Evolutionary conservation across 768 basidiomycete species (phyloP).

Genomic region (Dendrothele bispora): DNA sequence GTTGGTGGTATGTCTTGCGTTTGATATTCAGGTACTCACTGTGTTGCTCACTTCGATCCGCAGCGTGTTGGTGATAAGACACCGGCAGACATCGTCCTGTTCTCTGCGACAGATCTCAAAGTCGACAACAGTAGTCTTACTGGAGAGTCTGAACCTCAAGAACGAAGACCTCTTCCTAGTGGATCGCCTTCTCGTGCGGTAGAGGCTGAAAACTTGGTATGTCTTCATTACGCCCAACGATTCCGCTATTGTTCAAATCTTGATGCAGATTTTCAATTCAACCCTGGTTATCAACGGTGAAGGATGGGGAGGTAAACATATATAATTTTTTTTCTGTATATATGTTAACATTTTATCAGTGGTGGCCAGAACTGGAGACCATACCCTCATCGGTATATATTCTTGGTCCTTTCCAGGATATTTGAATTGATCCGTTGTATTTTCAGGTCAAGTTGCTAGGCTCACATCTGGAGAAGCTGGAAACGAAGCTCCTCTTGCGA

Average conservation of each 20-base stretch:
- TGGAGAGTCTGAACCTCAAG: slow-evolving; percentile 71
- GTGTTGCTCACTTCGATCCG: slow-evolving; percentile 5
- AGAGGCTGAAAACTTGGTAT: slow-evolving; percentile 66
- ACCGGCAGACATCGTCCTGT: slow-evolving; percentile 64
- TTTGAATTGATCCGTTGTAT: slow-evolving; percentile 7
- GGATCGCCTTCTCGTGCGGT: slow-evolving; percentile 51
- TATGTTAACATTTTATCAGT: not conserved
- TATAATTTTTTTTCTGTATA: not conserved
- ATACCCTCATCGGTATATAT: slow-evolving; percentile 57
- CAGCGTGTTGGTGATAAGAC: slow-evolving; percentile 72
- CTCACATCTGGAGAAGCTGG: slow-evolving; percentile 65
- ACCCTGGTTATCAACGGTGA: slow-evolving; percentile 72
- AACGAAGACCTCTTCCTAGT: slow-evolving; percentile 45
- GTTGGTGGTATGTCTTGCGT: slow-evolving; percentile 44
- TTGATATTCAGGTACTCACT: not conserved
- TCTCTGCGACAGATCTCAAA: slow-evolving; percentile 61
- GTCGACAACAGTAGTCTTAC: slow-evolving; percentile 73
- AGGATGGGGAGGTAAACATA: slow-evolving; percentile 59
- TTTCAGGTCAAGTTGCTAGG: slow-evolving; percentile 62
- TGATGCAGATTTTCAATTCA: slow-evolving; percentile 61
- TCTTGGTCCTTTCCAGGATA: not conserved
- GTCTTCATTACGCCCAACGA: slow-evolving; percentile 5
- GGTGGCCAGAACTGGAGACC: slow-evolving; percentile 55
- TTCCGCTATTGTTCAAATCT: slow-evolving; percentile 2
- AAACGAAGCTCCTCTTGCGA: slow-evolving; percentile 63